Conservation (phyloP, 805 yeast genomes). For the Nakazawaea ishiwadae region DNA sequence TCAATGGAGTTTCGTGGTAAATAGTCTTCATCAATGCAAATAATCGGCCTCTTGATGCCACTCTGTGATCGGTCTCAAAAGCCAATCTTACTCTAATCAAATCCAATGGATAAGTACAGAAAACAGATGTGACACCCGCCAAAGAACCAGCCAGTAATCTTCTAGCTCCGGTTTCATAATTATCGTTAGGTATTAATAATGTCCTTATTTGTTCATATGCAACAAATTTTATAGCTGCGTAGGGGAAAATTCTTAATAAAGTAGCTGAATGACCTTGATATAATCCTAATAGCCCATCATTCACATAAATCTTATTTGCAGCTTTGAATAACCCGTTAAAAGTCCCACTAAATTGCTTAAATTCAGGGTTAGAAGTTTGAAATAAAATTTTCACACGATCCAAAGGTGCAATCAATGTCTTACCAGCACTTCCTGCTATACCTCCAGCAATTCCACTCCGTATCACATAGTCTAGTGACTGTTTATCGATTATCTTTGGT, state of each 20-base stretch:
- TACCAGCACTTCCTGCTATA: slow-evolving; percentile 92
- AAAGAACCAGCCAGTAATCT: slow-evolving; percentile 85
- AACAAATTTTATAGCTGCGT: slow-evolving; percentile 95
- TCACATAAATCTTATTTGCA: slow-evolving; percentile 54
- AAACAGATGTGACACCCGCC: slow-evolving; percentile 84
- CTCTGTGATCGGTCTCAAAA: slow-evolving; percentile 57
- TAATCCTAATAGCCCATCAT: slow-evolving; percentile 76
- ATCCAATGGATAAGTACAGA: slow-evolving; percentile 89
- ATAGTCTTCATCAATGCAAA: slow-evolving; percentile 24
- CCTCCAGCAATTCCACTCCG: slow-evolving; percentile 94
- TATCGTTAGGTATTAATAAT: slow-evolving; percentile 67
- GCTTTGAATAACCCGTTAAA: slow-evolving; percentile 74
- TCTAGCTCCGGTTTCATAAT: slow-evolving; percentile 74
- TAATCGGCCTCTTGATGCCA: slow-evolving; percentile 26
- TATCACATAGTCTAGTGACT: slow-evolving; percentile 70
- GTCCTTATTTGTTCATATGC: slow-evolving; percentile 91
- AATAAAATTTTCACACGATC: slow-evolving; percentile 93
- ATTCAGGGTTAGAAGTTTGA: slow-evolving; percentile 93
- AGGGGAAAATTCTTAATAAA: slow-evolving; percentile 84
- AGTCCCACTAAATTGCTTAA: slow-evolving; percentile 73
- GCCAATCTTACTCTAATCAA: slow-evolving; percentile 88
- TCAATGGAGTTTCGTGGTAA: slow-evolving; percentile 29
- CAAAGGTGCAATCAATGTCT: slow-evolving; percentile 90
- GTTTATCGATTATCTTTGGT: slow-evolving; percentile 48
- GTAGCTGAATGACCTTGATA: slow-evolving; percentile 97